Conservation (phyloP, 106 monocot species). For the Amphibolis antarctica region DNA sequence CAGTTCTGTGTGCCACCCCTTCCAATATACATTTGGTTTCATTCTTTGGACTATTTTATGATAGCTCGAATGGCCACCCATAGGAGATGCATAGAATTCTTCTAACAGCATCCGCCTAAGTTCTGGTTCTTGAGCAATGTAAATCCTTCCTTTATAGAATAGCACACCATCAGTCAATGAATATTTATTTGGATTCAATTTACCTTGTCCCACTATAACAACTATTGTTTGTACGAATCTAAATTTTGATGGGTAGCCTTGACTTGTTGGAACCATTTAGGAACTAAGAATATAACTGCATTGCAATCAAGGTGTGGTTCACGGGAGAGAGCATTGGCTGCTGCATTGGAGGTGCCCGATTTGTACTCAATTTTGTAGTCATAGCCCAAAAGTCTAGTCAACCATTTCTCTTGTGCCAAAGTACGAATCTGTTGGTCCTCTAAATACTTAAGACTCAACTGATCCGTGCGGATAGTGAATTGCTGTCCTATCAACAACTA, state of each 20-base stretch:
- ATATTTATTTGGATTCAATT: neutral
- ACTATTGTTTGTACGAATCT: neutral
- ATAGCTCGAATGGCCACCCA: too few relatives aligned
- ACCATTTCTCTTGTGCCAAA: neutral
- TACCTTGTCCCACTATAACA: neutral
- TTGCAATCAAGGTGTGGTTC: too few relatives aligned
- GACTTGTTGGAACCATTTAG: neutral
- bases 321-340: slow-evolving; percentile 3
- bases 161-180: neutral
- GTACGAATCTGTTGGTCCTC: neutral
- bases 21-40: too few relatives aligned
- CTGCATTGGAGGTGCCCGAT: neutral
- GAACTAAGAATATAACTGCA: neutral
- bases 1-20: too few relatives aligned
- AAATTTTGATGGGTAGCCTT: too few relatives aligned
- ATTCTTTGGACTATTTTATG: too few relatives aligned
- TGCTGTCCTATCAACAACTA: too few relatives aligned
- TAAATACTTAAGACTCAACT: slow-evolving; percentile 5
- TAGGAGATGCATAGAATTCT: too few relatives aligned
- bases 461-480: too few relatives aligned
- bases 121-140: too few relatives aligned
- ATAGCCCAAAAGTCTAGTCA: neutral
- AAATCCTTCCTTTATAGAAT: neutral
- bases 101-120: too few relatives aligned
- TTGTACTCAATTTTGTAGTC: slow-evolving; percentile 1